A percentile compares a stretch with the other conserved stretches of the same genome.
Conservation (phyloP, 352 stramenopile species). For the Plasmopara halstedii region DNA sequence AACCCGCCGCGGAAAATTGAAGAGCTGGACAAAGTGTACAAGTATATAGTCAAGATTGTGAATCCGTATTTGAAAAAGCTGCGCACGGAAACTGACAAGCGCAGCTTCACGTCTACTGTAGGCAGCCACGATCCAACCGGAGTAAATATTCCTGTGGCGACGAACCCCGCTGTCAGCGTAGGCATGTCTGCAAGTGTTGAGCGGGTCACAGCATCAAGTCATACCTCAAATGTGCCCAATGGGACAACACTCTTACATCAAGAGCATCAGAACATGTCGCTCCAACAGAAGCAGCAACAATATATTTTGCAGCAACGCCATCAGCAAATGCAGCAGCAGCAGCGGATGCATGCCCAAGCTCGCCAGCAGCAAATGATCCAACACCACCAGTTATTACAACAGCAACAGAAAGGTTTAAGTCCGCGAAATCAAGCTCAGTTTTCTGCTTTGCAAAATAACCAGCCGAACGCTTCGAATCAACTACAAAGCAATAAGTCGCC, state of each 20-base stretch:
- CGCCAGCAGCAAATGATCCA: conserved; percentile 36
- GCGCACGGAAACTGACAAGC: conserved; percentile 73
- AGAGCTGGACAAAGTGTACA: conserved; percentile 83
- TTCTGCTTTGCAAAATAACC: conserved; percentile 15
- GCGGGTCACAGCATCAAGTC: conserved; percentile 1
- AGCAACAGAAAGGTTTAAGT: conserved; percentile 14
- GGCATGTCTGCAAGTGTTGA: conserved; percentile 10
- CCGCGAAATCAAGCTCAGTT: conserved; percentile 25
- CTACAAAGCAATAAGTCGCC: conserved; percentile 14
- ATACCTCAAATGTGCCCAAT: conserved; percentile 14
- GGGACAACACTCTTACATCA: conserved; percentile 23
- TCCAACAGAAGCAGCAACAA: conserved; percentile 39
- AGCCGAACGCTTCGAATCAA: conserved; percentile 19
- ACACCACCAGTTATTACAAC: conserved; percentile 33
- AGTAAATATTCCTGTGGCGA: conserved; percentile 8
- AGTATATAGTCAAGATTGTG: conserved; percentile 87
- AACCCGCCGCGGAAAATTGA: conserved; percentile 66
- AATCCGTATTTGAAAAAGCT: conserved; percentile 85
- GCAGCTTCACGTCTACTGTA: conserved; percentile 18
- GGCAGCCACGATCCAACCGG: conserved; percentile 16
- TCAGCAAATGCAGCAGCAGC: conserved; percentile 47
- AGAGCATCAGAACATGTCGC: conserved; percentile 13
- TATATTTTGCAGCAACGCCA: conserved; percentile 44
- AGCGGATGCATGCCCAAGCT: conserved; percentile 33
- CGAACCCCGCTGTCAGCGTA: conserved; percentile 12